phyloP scores from a whole-genome alignment of 2,329 filamentous ascomycete species.

The Penicillium palitans region DNA sequence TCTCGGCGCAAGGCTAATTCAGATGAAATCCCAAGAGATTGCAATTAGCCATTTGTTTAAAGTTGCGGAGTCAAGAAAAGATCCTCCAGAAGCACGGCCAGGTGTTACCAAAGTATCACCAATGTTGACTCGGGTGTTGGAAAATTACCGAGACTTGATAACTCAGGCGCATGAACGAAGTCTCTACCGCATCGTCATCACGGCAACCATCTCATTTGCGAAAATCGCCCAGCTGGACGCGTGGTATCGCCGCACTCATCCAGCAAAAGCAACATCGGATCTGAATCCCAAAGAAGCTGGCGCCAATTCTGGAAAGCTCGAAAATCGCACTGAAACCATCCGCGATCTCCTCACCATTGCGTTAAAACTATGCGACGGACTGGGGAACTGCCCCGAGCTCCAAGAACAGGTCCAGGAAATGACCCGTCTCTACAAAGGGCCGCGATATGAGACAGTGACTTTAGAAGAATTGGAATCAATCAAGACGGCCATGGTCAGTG shows the following conservation, averaged over 20 bases:
- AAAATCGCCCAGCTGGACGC: conserved; percentile 9
- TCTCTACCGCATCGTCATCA: conserved; percentile 13
- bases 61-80: too few species aligned
- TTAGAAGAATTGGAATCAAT: conserved; percentile 10
- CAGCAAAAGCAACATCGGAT: neutral
- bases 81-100: too few species aligned
- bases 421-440: neutral
- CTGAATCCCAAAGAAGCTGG: too few species aligned
- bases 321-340: neutral
- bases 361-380: conserved; percentile 2
- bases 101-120: too few species aligned
- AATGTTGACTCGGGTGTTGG: too few species aligned
- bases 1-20: conserved; percentile 8
- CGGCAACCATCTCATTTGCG: conserved; percentile 11
- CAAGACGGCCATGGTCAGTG: conserved; percentile 14
- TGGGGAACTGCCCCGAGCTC: conserved; percentile 6
- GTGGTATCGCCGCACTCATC: conserved; percentile 8
- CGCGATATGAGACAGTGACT: conserved; percentile 11
- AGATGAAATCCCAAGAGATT: too few species aligned
- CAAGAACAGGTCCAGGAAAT: conserved; percentile 7
- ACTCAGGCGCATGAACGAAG: conserved; percentile 4
- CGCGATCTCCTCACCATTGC: conserved; percentile 4
- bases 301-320: neutral
- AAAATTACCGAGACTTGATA: conserved; percentile 11
- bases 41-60: too few species aligned